Evolutionary conservation across 2,329 filamentous ascomycete species (phyloP), one percentile per base, ranked within the genome.

Genomic region (Colletotrichum shisoi): DNA sequence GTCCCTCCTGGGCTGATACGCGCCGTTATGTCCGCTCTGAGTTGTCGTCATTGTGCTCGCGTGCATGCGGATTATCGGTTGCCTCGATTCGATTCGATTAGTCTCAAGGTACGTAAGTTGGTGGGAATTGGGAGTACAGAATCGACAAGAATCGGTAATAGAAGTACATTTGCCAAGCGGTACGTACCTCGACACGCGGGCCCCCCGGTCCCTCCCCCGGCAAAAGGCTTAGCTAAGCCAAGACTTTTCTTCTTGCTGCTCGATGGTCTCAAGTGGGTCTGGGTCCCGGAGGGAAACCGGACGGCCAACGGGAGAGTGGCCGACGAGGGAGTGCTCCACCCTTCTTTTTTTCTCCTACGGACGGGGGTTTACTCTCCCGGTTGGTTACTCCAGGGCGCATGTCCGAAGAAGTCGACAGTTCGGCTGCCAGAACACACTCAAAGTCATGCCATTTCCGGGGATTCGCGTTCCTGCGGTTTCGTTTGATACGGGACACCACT

Each of bases 141-240:
- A 12, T 8, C 19, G 34, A 51, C 27, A 9, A 9, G 7, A 31
- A n/a, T n/a, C 21, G 74, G 1, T 19, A 17, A 27, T 12, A n/a
- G n/a, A n/a, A n/a, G n/a, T n/a, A 37, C 45, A 59, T n/a, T 19
- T 15, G 34, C 45, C 17, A 59, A n/a, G 15, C 13, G 9, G 56
- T 34, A 58, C 19, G 56, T 34, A 58, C 11, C 15, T 4, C 15
- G 19, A 45, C 45, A 49, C 45, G 57, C 57, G 57, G 45, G 34
- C 45, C 53, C 53, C 57, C 45, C 31, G 44, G 44, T 83, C 87
- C 63, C 31, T 52, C 0, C 27, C 44, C 72, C 73, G 39, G 80
- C 85, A 54, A 56, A 72, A 73, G 48, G 51, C 60, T 21, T 57
- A n/a, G 19, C 44, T 45, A 45, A 45, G 44, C 44, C 44, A 45